A percentile compares a stretch with the other conserved stretches of the same genome.
phyloP scores from a whole-genome alignment of 2,329 filamentous ascomycete species.

The Didymella glomerata region DNA sequence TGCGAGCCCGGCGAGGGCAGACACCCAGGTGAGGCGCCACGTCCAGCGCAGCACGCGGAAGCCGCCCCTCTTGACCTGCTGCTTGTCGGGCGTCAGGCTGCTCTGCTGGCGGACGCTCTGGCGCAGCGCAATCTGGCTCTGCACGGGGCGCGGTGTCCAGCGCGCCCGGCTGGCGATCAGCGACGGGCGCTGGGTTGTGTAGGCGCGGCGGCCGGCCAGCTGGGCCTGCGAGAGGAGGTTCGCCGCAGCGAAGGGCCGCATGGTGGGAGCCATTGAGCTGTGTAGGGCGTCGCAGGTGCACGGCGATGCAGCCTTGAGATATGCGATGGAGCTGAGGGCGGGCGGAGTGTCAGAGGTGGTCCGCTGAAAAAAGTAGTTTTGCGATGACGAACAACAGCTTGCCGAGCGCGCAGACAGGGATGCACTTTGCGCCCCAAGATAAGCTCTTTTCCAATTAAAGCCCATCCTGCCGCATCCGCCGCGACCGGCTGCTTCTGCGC shows the following conservation, averaged over 20 bases:
- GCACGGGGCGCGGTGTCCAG: conserved; percentile 46
- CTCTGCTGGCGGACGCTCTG: conserved; percentile 48
- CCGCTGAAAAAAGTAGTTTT: conserved; percentile 30
- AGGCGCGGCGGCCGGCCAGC: conserved; percentile 48
- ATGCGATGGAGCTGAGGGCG: neutral
- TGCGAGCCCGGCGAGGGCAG: conserved; percentile 71
- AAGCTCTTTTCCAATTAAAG: conserved; percentile 20
- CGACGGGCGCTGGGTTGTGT: conserved; percentile 46
- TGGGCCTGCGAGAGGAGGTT: conserved; percentile 43
- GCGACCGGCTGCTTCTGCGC: neutral
- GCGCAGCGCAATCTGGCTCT: conserved; percentile 48
- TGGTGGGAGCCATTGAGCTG: conserved; percentile 46
- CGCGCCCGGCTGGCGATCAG: conserved; percentile 46
- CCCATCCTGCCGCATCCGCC: conserved; percentile 5
- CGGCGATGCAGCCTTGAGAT: conserved; percentile 16
- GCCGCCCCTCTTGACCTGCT: conserved; percentile 53
- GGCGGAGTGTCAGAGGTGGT: conserved; percentile 4
- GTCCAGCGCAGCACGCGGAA: conserved; percentile 79
- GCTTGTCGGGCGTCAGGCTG: conserved; percentile 42
- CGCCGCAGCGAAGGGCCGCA: conserved; percentile 49
- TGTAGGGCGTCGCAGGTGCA: conserved; percentile 10
- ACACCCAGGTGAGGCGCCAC: conserved; percentile 84
- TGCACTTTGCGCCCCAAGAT: conserved; percentile 16
- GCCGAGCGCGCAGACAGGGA: conserved; percentile 15
- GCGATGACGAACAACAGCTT: conserved; percentile 35